These are phyloP conservation scores for Nigrograna mackinnonii DNA, from an alignment of 2,329 filamentous ascomycete genomes.

Conservation along the genomic window DNA sequence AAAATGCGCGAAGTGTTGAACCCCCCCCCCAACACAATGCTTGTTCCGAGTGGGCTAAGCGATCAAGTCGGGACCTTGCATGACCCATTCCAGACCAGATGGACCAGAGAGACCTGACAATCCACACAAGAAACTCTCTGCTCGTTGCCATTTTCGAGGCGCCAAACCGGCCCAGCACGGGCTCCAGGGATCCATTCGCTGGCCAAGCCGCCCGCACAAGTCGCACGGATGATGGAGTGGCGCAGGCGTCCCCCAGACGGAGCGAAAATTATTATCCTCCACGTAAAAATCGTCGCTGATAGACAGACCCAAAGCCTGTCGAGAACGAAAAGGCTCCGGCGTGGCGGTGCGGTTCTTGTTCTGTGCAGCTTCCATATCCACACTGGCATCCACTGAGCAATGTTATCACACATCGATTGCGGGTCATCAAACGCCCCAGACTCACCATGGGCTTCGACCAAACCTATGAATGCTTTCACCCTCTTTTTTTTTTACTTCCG, in stretches of 20 bases:
- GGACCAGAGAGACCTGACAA: neutral
- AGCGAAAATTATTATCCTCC: neutral
- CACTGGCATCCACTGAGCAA: too few species aligned
- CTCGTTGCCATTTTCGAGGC: neutral
- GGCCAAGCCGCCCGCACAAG: too few species aligned
- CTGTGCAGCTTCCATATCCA: too few species aligned
- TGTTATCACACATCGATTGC: too few species aligned
- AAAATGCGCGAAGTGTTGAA: slow-evolving; percentile 20
- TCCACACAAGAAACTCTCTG: neutral
- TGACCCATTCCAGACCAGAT: slow-evolving; percentile 21
- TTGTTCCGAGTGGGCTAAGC: slow-evolving; percentile 23
- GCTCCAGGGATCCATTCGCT: too few species aligned
- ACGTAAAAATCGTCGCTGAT: too few species aligned
- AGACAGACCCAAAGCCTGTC: too few species aligned
- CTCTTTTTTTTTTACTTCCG: neutral
- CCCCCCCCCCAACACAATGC: slow-evolving; percentile 19
- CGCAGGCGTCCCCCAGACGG: too few species aligned
- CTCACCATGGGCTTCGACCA: neutral
- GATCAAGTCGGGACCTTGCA: slow-evolving; percentile 39
- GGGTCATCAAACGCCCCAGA: neutral
- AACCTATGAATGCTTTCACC: neutral
- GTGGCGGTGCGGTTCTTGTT: too few species aligned
- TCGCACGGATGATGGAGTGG: too few species aligned
- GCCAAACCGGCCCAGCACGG: too few species aligned
- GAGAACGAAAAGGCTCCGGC: too few species aligned